phyloP scores from a whole-genome alignment of 768 basidiomycete genomes.

The Boletellus ananiceps region DNA sequence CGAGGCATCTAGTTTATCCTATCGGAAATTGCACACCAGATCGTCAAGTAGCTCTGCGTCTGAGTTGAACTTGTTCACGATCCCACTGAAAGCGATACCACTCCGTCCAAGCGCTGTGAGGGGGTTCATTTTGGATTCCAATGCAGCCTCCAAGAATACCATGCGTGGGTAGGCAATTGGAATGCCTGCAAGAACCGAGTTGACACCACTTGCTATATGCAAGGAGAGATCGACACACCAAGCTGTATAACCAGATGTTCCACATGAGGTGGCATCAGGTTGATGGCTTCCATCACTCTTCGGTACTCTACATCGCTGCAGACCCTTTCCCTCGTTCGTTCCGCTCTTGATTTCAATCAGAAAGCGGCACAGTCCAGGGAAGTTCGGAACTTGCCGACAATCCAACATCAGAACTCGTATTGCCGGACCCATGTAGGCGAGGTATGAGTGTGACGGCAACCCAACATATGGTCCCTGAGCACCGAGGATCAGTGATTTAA shows the following conservation, averaged over 20 bases:
- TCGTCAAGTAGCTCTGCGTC: conserved; percentile 94
- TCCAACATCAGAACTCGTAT: conserved; percentile 73
- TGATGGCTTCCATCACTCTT: conserved; percentile 62
- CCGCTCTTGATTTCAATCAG: conserved; percentile 51
- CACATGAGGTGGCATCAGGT: conserved; percentile 54
- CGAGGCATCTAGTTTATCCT: conserved; percentile 23
- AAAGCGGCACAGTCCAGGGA: not conserved
- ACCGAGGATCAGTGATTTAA: conserved; percentile 73
- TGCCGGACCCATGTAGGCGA: conserved; percentile 77
- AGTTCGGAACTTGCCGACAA: conserved; percentile 54
- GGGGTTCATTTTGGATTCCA: conserved; percentile 84
- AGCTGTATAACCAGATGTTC: conserved; percentile 84
- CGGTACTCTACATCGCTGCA: conserved; percentile 72
- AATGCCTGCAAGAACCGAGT: conserved; percentile 41
- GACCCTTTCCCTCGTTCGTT: conserved; percentile 77
- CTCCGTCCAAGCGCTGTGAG: conserved; percentile 67
- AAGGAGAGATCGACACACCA: conserved; percentile 38
- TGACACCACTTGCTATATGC: not conserved
- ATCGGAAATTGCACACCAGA: conserved; percentile 45
- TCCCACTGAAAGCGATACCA: conserved; percentile 67
- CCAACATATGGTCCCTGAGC: conserved; percentile 72
- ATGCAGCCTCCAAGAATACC: conserved; percentile 77
- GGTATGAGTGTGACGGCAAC: conserved; percentile 76
- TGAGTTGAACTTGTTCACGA: conserved; percentile 88
- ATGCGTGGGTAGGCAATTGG: conserved; percentile 92